Evolutionary conservation across 2,329 filamentous ascomycete species (phyloP), one percentile per base, ranked within the genome.

Genomic region (Trichophyton schoenleinii): DNA sequence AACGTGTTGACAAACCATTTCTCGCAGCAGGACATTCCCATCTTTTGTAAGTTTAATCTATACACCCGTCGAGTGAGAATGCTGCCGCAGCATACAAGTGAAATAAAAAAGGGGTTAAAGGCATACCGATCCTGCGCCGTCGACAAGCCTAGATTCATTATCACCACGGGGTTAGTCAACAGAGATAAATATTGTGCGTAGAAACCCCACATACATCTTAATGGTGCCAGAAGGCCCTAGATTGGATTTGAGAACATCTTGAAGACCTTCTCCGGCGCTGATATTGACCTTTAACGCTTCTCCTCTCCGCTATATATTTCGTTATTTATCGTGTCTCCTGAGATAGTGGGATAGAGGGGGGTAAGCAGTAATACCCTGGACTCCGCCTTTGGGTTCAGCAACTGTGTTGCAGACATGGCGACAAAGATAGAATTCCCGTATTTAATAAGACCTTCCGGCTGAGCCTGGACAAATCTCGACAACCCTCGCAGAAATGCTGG

Each of bases 1-100:
- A 36, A 44, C 41, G 18, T 11, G 25, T 18, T 66, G 48, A 71
- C 76, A 61, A 68, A 83, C 77, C 83, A 86, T 86, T 72, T 86
- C 83, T 70, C 82, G 81, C 69, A 87, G 71, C 67, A 87, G 80
- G 64, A 97, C 92, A 71, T 95, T 96, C 73, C 94, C 94, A 78
- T 99, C 94, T 77, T 99, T 99, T 69, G 94, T 99, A 74, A 99
- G 83, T 80, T 99, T 99, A 80, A 99, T 99, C 85, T 94, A 59
- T 61, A 52, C 15, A 44, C 62, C 46, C 60, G 18, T 58, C 15
- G 55, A 22, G 22, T 58, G 41, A 58, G 55, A 41, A 36, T 8
- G 18, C 9, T 41, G 42, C 49, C 3, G 3, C 41, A 42, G n/a
- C 18, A 38, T 59, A 22, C 2, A 15, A 36, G 25, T 22, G n/a